These are phyloP conservation scores for Ochetophila trinervis DNA, from an alignment of 306 rosid genomes.

Conservation along the genomic window DNA sequence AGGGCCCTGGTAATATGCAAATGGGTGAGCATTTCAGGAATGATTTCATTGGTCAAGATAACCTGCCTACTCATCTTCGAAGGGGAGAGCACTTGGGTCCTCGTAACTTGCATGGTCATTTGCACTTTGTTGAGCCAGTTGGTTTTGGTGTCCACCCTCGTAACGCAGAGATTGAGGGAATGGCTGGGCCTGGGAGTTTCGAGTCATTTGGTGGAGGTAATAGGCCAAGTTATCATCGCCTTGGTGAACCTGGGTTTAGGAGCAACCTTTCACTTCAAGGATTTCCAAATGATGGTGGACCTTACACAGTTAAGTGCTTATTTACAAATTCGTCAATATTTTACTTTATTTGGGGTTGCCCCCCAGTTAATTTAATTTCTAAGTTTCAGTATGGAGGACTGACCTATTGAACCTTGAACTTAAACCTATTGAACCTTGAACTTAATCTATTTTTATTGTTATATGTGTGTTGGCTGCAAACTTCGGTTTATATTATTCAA, in stretches of 20 bases:
- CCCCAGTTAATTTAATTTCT: constrained; percentile 2
- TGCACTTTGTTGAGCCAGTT: constrained; percentile 54
- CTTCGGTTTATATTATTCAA: neutral
- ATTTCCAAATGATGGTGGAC: constrained; percentile 63
- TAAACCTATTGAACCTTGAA: neutral
- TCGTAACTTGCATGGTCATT: constrained; percentile 55
- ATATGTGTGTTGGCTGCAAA: neutral
- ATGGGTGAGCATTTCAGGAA: constrained; percentile 64
- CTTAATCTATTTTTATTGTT: neutral
- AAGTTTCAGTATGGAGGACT: neutral
- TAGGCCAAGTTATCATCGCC: constrained; percentile 61
- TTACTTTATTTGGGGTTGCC: constrained; percentile 3
- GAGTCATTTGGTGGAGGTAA: constrained; percentile 59
- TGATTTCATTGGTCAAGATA: constrained; percentile 62
- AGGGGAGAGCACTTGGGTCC: constrained; percentile 71
- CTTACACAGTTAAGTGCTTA: constrained; percentile 65
- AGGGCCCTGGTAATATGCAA: constrained; percentile 61
- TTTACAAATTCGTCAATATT: constrained; percentile 4
- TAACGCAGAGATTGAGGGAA: constrained; percentile 59
- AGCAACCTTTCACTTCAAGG: constrained; percentile 80
- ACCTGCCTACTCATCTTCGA: constrained; percentile 43
- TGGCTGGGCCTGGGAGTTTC: constrained; percentile 57
- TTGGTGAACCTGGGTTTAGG: constrained; percentile 97
- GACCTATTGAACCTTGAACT: neutral
- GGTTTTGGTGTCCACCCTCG: constrained; percentile 68